A percentile compares a stretch with the other conserved stretches of the same genome.
These are phyloP conservation scores for Entonaema liquescens DNA, from an alignment of 495 filamentous ascomycete species.

Conservation along the genomic window DNA sequence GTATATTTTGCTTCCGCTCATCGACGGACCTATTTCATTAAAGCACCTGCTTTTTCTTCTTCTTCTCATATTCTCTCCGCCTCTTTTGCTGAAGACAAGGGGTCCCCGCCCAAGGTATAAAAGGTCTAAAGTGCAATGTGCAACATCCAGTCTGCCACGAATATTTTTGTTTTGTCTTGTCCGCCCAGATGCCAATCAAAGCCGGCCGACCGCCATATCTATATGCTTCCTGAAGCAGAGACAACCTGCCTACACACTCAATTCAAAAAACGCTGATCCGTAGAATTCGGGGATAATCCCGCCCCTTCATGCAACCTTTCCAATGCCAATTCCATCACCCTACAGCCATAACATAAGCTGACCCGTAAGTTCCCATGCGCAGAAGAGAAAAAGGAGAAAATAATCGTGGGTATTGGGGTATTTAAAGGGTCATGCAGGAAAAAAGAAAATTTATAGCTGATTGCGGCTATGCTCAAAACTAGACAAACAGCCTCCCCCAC, in stretches of 20 bases:
- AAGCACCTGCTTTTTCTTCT: conserved; percentile 5
- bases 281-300: conserved; percentile 22
- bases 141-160: conserved; percentile 17
- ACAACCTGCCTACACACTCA: conserved; percentile 9
- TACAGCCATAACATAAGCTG: conserved; percentile 21
- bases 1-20: conserved; percentile 18
- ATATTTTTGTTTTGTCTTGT: conserved; percentile 10
- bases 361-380: conserved; percentile 18
- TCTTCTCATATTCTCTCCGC: background rate
- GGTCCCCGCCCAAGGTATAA: conserved; percentile 32
- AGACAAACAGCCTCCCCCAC: conserved; percentile 8
- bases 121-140: conserved; percentile 12
- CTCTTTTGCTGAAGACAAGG: conserved; percentile 10
- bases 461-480: background rate
- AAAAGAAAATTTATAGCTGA: conserved; percentile 12
- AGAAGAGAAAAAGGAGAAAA: conserved; percentile 11
- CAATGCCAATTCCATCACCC: conserved; percentile 33
- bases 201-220: conserved; percentile 17
- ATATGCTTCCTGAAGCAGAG: conserved; percentile 29
- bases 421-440: conserved; percentile 24
- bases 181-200: conserved; percentile 29
- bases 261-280: conserved; percentile 19
- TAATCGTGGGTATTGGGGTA: conserved; percentile 37
- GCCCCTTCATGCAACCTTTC: conserved; percentile 30
- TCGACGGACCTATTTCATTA: background rate